Conservation (phyloP, 345 rosid species). For the Eucalyptus camaldulensis region DNA sequence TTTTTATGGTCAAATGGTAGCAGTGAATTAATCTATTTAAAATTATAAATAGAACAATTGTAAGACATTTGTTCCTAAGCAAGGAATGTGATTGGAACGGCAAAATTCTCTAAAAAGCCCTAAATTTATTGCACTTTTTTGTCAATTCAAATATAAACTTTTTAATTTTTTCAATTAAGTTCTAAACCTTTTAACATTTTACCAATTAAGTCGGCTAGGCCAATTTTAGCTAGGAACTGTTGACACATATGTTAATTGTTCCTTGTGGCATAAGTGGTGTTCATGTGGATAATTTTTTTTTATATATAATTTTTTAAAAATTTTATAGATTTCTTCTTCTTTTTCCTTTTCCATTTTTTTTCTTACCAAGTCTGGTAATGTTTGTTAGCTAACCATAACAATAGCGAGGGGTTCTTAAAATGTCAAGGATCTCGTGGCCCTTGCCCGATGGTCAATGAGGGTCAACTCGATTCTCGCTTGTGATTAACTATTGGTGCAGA, state of each 20-base stretch:
- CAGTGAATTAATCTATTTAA: neutral
- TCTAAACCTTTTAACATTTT: too few relatives aligned
- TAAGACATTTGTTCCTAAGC: neutral
- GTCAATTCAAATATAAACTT: rapidly evolving
- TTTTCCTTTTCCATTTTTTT: too few relatives aligned
- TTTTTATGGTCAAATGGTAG: neutral
- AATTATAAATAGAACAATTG: neutral
- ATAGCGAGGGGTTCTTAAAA: neutral
- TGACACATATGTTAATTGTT: rapidly evolving
- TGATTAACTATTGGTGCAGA: neutral
- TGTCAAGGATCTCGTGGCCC: neutral
- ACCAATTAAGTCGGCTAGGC: neutral
- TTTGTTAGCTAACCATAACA: neutral
- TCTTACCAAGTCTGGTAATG: neutral
- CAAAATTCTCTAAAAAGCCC: rapidly evolving
- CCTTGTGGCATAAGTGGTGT: rapidly evolving
- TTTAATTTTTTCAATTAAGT: too few relatives aligned
- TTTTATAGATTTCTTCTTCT: too few relatives aligned
- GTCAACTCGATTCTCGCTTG: neutral
- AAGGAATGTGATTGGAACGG: neutral
- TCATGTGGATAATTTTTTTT: too few relatives aligned
- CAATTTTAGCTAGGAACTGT: neutral
- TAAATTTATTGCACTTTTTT: too few relatives aligned
- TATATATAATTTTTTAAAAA: too few relatives aligned
- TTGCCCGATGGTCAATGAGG: neutral